Conservation (phyloP, 345 rosid genomes). For the Euphorbia pulcherrima region DNA sequence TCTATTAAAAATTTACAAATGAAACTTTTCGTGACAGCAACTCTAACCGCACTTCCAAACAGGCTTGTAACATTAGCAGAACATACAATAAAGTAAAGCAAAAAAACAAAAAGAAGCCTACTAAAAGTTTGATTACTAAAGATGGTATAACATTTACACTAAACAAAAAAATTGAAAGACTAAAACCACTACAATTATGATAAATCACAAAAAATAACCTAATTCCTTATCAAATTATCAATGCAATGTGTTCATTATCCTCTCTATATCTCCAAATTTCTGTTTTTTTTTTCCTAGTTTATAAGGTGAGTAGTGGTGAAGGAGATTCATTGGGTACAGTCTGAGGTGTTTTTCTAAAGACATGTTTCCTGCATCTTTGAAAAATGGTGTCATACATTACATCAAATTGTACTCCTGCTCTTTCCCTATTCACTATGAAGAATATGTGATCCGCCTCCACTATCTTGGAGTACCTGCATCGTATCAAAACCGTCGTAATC, state of each 20-base stretch:
- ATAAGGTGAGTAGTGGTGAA: neutral
- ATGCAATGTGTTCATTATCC: conserved; percentile 7
- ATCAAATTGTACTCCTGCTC: conserved; percentile 93
- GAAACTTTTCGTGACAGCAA: no score
- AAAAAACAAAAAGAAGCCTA: neutral
- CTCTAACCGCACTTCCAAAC: no score
- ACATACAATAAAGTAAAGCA: no score
- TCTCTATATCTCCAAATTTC: no score
- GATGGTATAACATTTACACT: neutral
- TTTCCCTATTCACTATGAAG: conserved; percentile 72
- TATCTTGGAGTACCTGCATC: conserved; percentile 83
- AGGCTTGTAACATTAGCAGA: no score
- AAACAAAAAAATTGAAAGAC: neutral
- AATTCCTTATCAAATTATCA: neutral
- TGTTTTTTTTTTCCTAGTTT: neutral
- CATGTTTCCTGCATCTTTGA: conserved; percentile 86
- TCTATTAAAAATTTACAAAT: no score
- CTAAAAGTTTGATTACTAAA: neutral
- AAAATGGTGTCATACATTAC: conserved; percentile 88
- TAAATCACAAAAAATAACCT: neutral
- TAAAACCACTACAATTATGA: neutral
- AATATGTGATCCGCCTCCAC: conserved; percentile 84
- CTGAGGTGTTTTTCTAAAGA: conserved; percentile 52
- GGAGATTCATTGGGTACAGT: conserved; percentile 40
- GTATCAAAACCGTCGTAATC: no score